Conservation (phyloP, 2,329 filamentous ascomycete species). For the Neophaeococcomyces mojaviensis region DNA sequence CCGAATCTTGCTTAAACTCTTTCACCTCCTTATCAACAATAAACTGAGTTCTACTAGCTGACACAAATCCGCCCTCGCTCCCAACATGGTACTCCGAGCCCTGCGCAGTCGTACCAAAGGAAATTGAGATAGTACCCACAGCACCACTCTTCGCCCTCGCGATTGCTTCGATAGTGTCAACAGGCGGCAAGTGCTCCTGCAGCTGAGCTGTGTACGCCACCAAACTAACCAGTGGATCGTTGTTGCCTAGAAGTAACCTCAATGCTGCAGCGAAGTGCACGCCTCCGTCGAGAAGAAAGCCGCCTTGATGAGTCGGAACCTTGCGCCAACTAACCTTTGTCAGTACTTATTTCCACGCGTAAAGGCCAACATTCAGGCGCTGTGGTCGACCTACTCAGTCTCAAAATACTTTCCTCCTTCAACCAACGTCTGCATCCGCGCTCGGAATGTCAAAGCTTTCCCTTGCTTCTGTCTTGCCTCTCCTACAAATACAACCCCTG, state of each 20-base stretch:
- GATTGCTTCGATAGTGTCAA: conserved; percentile 51
- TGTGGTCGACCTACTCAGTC: conserved; percentile 27
- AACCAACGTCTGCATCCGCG: conserved; percentile 39
- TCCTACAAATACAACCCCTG: conserved; percentile 40
- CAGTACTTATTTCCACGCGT: conserved; percentile 24
- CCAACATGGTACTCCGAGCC: conserved; percentile 44
- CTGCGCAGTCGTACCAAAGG: conserved; percentile 46
- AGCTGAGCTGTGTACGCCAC: conserved; percentile 45
- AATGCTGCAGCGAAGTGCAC: conserved; percentile 50
- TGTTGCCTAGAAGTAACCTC: conserved; percentile 40
- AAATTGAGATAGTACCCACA: conserved; percentile 44
- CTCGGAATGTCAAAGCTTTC: conserved; percentile 43
- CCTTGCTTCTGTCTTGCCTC: conserved; percentile 42
- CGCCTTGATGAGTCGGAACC: conserved; percentile 49
- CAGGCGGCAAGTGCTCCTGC: conserved; percentile 45
- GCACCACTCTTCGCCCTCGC: conserved; percentile 41
- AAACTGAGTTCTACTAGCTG: conserved; percentile 32
- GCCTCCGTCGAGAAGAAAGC: conserved; percentile 53
- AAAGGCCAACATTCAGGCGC: background rate
- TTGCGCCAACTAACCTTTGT: conserved; percentile 47
- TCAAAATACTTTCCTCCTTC: conserved; percentile 47
- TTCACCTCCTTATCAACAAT: conserved; percentile 31
- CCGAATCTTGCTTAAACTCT: conserved; percentile 40
- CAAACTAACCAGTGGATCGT: conserved; percentile 36
- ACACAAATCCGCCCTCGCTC: conserved; percentile 45